These are phyloP conservation scores for Mortierella sp. DNA, from an alignment of 371 early-diverging fungal species.

Conservation along the genomic window DNA sequence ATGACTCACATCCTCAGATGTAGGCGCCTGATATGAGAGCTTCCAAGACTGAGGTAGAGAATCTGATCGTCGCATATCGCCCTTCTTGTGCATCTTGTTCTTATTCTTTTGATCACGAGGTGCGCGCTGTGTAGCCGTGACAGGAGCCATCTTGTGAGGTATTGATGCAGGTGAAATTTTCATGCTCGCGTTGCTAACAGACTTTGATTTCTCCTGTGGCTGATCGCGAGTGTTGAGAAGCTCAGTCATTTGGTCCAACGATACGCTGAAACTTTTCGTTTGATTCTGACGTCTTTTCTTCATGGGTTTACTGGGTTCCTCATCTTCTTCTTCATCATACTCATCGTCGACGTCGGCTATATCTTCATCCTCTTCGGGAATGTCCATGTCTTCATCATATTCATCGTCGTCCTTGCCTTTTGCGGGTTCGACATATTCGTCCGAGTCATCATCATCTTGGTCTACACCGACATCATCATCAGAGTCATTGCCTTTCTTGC, in stretches of 20 bases:
- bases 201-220: background rate
- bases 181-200: background rate
- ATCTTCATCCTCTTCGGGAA: slow-evolving; percentile 14
- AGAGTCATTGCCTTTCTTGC: background rate
- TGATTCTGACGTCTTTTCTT: slow-evolving; percentile 13
- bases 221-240: slow-evolving; percentile 5
- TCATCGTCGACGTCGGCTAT: slow-evolving; percentile 10
- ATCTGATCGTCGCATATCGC: slow-evolving; percentile 21
- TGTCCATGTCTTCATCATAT: slow-evolving; percentile 6
- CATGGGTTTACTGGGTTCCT: background rate
- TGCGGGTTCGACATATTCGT: slow-evolving; percentile 29
- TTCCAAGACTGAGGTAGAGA: slow-evolving; percentile 25
- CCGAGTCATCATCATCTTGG: slow-evolving; percentile 30
- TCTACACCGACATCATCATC: slow-evolving; percentile 3
- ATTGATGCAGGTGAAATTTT: background rate
- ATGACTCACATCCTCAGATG: slow-evolving; percentile 24
- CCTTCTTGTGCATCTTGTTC: slow-evolving; percentile 20
- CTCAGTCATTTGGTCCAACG: slow-evolving; percentile 31
- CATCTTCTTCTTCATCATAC: slow-evolving; percentile 1
- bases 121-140: background rate
- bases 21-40: slow-evolving; percentile 31
- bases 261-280: slow-evolving; percentile 14
- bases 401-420: slow-evolving; percentile 12
- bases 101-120: slow-evolving; percentile 1
- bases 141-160: slow-evolving; percentile 1